Conservation (phyloP, 768 basidiomycete species). For the Leccinellum luteum region DNA sequence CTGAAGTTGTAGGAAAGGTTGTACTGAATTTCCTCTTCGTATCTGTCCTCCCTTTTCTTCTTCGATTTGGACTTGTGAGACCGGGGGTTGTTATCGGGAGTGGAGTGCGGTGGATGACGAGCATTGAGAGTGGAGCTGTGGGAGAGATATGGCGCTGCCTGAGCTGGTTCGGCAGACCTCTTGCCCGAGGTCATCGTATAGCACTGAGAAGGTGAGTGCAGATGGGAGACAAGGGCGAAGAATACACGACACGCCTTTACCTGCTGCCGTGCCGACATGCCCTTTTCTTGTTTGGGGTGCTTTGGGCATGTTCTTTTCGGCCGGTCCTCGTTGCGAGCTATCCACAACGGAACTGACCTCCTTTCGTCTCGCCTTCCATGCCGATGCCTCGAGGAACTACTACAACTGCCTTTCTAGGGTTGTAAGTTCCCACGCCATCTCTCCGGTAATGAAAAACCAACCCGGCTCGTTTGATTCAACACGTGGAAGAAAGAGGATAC, state of each 20-base stretch:
- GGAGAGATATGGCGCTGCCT: conserved; percentile 47
- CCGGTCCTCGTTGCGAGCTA: conserved; percentile 26
- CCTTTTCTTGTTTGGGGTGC: conserved; percentile 30
- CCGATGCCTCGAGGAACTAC: conserved; percentile 31
- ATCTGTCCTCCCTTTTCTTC: conserved; percentile 44
- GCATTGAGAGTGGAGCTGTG: conserved; percentile 54
- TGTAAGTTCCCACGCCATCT: conserved; percentile 18
- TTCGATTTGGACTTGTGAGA: conserved; percentile 34
- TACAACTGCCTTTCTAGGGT: conserved; percentile 18
- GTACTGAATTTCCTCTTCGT: conserved; percentile 43
- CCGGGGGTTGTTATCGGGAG: conserved; percentile 51
- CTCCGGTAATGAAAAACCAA: conserved; percentile 24
- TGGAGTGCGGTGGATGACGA: conserved; percentile 43
- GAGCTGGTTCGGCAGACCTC: conserved; percentile 29
- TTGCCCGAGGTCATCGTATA: conserved; percentile 36
- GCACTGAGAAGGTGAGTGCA: conserved; percentile 33
- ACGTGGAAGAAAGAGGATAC: conserved; percentile 5
- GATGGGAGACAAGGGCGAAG: conserved; percentile 38
- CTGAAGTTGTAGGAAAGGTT: conserved; percentile 33
- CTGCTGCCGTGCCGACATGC: conserved; percentile 34
- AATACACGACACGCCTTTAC: conserved; percentile 36
- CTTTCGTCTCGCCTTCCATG: conserved; percentile 21
- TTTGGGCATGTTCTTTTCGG: conserved; percentile 24
- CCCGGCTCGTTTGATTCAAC: neutral
- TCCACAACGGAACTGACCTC: conserved; percentile 21